A percentile compares a stretch with the other conserved stretches of the same genome.
Evolutionary conservation across 1,284 basidiomycete genomes (phyloP).

Genomic region (Ceratobasidium sp.): DNA sequence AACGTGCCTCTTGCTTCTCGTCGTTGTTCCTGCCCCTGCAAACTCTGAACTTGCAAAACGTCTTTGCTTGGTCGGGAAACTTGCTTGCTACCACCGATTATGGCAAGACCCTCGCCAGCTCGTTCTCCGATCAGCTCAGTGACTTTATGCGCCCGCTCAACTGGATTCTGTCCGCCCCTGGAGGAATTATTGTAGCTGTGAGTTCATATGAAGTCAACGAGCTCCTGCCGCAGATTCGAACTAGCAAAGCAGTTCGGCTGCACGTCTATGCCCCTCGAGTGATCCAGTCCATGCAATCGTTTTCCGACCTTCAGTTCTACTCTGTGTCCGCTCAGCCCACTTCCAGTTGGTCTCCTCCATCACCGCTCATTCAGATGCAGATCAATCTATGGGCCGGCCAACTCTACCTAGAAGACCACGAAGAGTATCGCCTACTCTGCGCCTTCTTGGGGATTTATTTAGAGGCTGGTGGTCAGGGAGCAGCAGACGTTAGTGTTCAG

Average conservation of each 20-base stretch:
- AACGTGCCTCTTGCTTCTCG: neutral
- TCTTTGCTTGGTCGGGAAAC: too few species aligned
- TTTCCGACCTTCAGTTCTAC: slow-evolving; percentile 41
- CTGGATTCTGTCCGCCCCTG: slow-evolving; percentile 60
- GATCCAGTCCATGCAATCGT: slow-evolving; percentile 28
- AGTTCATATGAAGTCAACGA: slow-evolving; percentile 61
- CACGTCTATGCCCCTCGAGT: slow-evolving; percentile 34
- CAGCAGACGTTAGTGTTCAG: neutral
- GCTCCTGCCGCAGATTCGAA: slow-evolving; percentile 53
- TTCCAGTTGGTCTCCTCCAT: neutral
- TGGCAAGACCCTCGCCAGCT: slow-evolving; percentile 46
- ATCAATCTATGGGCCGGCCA: slow-evolving; percentile 40
- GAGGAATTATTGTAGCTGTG: slow-evolving; percentile 55
- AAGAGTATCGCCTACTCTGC: slow-evolving; percentile 22
- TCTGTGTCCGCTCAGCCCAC: neutral
- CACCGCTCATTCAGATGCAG: neutral
- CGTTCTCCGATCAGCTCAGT: neutral
- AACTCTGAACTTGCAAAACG: neutral
- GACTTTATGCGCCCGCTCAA: slow-evolving; percentile 41
- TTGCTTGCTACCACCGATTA: slow-evolving; percentile 51
- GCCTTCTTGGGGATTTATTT: slow-evolving; percentile 27
- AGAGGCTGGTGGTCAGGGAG: neutral
- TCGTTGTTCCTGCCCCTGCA: neutral
- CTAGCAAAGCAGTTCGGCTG: slow-evolving; percentile 11
- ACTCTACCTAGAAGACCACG: slow-evolving; percentile 18